Percentiles rank a stretch among this genome's conserved stretches.
phyloP scores from a whole-genome alignment of 1,284 basidiomycete species.

The Ustanciosporium gigantosporum region DNA sequence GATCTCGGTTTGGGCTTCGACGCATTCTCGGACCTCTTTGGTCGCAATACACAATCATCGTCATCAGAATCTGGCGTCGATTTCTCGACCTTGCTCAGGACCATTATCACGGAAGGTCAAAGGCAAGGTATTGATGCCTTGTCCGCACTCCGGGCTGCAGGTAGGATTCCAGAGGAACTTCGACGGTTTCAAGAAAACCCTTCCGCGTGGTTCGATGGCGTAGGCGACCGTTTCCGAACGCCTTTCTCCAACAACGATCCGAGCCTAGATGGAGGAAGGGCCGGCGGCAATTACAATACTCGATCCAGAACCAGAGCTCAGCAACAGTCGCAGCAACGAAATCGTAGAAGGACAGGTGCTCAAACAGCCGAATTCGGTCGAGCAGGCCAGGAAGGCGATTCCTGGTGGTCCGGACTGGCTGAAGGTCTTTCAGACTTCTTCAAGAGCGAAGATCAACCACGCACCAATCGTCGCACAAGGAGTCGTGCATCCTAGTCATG shows the following conservation, averaged over 20 bases:
- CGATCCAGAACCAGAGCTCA: constrained; percentile 5
- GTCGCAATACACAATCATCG: neutral
- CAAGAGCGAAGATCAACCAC: constrained; percentile 3
- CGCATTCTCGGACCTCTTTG: constrained; percentile 28
- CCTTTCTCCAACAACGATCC: neutral
- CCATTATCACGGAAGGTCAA: constrained; percentile 20
- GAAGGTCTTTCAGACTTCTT: constrained; percentile 17
- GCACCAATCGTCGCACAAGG: no score
- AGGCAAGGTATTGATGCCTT: constrained; percentile 35
- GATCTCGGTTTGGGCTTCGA: constrained; percentile 21
- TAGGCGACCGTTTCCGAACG: constrained; percentile 18
- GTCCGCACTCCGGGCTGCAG: constrained; percentile 23
- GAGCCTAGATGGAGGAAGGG: neutral
- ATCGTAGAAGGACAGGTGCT: no score
- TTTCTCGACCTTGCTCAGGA: constrained; percentile 17
- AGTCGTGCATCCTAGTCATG: no score
- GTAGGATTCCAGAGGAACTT: constrained; percentile 32
- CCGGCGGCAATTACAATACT: constrained; percentile 2
- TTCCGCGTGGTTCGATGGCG: constrained; percentile 22
- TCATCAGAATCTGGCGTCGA: constrained; percentile 8
- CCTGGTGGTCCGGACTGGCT: constrained; percentile 27
- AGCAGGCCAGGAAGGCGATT: constrained; percentile 1
- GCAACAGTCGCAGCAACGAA: neutral
- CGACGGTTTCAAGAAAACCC: constrained; percentile 24
- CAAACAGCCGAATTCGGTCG: neutral